Evolutionary conservation across 257 asterid genomes (phyloP).

Genomic region (Galeopsis tetrahit): DNA sequence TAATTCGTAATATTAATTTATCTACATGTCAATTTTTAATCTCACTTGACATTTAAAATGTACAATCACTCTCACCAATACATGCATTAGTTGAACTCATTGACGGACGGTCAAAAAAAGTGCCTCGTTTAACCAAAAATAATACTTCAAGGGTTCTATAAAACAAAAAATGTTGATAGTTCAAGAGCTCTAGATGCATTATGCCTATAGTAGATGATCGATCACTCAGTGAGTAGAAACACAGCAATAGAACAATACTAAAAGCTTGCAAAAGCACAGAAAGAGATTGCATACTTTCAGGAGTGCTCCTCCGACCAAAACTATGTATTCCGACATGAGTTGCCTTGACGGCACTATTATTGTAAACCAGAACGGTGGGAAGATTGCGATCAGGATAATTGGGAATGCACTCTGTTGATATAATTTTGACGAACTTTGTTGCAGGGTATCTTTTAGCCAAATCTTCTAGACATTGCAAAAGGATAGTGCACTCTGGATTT

Average conservation of each 20-base stretch:
- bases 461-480: conserved; percentile 81
- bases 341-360: conserved; percentile 84
- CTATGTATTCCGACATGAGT: conserved; percentile 73
- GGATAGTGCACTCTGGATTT: conserved; percentile 73
- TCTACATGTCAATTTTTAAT: too few relatives aligned
- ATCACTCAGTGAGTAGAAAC: not conserved
- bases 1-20: too few relatives aligned
- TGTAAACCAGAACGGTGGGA: conserved; percentile 87
- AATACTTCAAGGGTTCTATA: too few relatives aligned
- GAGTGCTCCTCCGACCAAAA: conserved; percentile 94
- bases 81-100: too few relatives aligned
- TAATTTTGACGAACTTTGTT: conserved; percentile 90
- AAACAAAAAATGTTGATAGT: too few relatives aligned
- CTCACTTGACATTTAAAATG: too few relatives aligned
- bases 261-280: conserved; percentile 15
- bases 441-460: conserved; percentile 79
- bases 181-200: too few relatives aligned
- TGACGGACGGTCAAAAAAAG: too few relatives aligned
- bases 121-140: too few relatives aligned
- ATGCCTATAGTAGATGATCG: not conserved
- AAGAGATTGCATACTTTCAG: conserved; percentile 69
- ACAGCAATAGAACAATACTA: not conserved
- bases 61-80: too few relatives aligned
- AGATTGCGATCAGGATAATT: conserved; percentile 92
- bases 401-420: conserved; percentile 96